Percentiles rank a stretch among this genome's conserved stretches.
Conservation (phyloP, 495 filamentous ascomycete genomes). For the Terfezia boudieri region DNA sequence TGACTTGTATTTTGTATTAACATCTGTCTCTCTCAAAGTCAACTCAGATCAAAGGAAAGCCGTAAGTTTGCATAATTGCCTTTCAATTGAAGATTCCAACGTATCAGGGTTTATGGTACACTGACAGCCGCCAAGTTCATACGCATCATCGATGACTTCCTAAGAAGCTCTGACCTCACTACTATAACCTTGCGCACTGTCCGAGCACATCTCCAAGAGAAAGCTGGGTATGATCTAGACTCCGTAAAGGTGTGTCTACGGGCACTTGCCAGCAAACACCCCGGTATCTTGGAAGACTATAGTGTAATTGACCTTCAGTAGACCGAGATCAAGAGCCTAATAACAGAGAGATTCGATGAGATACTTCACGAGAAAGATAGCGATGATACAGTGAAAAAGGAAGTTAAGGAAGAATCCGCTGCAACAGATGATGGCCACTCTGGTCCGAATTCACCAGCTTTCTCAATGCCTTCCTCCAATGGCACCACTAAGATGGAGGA, state of each 20-base stretch:
- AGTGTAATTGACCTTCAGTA: slow-evolving; percentile 19
- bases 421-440: background rate
- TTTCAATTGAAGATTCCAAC: no score
- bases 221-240: slow-evolving; percentile 58
- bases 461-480: slow-evolving; percentile 19
- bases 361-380: slow-evolving; percentile 24
- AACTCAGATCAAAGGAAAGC: background rate
- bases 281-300: background rate
- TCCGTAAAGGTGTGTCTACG: slow-evolving; percentile 49
- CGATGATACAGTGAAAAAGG: slow-evolving; percentile 10
- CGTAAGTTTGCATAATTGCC: background rate
- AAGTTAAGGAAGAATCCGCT: slow-evolving; percentile 24
- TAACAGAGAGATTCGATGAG: slow-evolving; percentile 76
- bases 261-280: no score
- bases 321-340: slow-evolving; percentile 61
- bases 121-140: slow-evolving; percentile 34
- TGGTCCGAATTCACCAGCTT: slow-evolving; percentile 23
- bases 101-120: background rate
- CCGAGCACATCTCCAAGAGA: slow-evolving; percentile 50
- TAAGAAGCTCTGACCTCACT: slow-evolving; percentile 57
- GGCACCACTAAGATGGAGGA: slow-evolving; percentile 28
- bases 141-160: slow-evolving; percentile 77
- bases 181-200: slow-evolving; percentile 87
- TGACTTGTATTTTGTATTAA: background rate
- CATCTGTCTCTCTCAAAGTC: background rate